These are phyloP conservation scores for Williopsis jadinii DNA, from an alignment of 1,139 yeast genomes.

Conservation along the genomic window DNA sequence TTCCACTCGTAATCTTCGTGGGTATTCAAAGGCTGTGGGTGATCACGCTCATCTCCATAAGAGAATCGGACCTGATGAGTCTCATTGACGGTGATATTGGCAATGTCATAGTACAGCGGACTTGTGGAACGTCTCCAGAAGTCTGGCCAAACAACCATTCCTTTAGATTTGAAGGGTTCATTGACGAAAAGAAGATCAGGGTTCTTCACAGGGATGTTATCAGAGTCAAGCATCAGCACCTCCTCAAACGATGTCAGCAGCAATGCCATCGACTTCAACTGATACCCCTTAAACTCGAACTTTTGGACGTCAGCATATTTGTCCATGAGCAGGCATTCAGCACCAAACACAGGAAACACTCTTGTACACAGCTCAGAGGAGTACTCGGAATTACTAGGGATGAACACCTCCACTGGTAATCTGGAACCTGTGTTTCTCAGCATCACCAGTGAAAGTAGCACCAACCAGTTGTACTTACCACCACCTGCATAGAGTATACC, in stretches of 20 bases:
- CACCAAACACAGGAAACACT: slow-evolving; percentile 59
- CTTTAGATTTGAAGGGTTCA: slow-evolving; percentile 26
- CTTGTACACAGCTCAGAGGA: slow-evolving; percentile 61
- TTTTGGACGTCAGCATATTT: slow-evolving; percentile 40
- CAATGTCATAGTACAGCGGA: slow-evolving; percentile 52
- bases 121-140: slow-evolving; percentile 60
- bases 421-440: slow-evolving; percentile 57
- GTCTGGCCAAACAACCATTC: slow-evolving; percentile 59
- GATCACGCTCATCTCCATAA: slow-evolving; percentile 27
- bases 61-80: slow-evolving; percentile 35
- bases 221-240: slow-evolving; percentile 68
- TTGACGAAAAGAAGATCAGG: slow-evolving; percentile 47
- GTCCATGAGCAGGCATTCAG: slow-evolving; percentile 60
- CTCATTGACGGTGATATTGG: slow-evolving; percentile 36
- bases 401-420: slow-evolving; percentile 71
- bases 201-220: slow-evolving; percentile 55
- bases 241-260: slow-evolving; percentile 70
- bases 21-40: slow-evolving; percentile 21
- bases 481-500: slow-evolving; percentile 85
- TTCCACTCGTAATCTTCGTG: slow-evolving; percentile 20
- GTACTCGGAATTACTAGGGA: slow-evolving; percentile 59
- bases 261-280: slow-evolving; percentile 70
- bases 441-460: slow-evolving; percentile 56
- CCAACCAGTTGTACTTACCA: slow-evolving; percentile 67
- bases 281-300: slow-evolving; percentile 58